Evolutionary conservation across 345 rosid species (phyloP).

Genomic region (Populus deltoides): DNA sequence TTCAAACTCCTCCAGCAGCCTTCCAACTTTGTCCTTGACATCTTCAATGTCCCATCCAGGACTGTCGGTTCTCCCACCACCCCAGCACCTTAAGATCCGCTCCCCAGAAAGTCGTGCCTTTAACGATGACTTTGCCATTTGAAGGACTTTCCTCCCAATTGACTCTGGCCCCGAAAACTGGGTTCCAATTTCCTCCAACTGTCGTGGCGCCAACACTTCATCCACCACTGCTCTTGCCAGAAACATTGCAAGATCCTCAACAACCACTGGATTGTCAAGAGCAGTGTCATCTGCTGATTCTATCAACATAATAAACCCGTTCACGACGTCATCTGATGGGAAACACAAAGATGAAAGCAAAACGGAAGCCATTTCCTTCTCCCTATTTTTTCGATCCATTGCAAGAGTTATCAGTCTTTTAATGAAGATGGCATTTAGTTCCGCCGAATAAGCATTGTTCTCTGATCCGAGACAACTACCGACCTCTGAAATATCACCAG

Average conservation of each 20-base stretch:
- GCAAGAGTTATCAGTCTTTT: slow-evolving; percentile 72
- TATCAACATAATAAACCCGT: slow-evolving; percentile 62
- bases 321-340: slow-evolving; percentile 62
- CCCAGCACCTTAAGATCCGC: slow-evolving; percentile 83
- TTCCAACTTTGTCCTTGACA: slow-evolving; percentile 65
- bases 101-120: slow-evolving; percentile 78
- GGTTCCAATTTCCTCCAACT: slow-evolving; percentile 58
- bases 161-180: slow-evolving; percentile 51
- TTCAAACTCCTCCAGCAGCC: slow-evolving; percentile 75
- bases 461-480: slow-evolving; percentile 58
- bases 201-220: slow-evolving; percentile 73
- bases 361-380: slow-evolving; percentile 89
- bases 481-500: slow-evolving; percentile 67
- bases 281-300: slow-evolving; percentile 86
- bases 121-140: slow-evolving; percentile 68
- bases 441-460: slow-evolving; percentile 34
- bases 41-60: slow-evolving; percentile 71
- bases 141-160: slow-evolving; percentile 57
- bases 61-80: slow-evolving; percentile 61
- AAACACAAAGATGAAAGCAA: slow-evolving; percentile 64
- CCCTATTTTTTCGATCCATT: slow-evolving; percentile 84
- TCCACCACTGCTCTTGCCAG: slow-evolving; percentile 79
- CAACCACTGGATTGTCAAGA: slow-evolving; percentile 69
- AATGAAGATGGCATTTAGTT: slow-evolving; percentile 66
- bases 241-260: slow-evolving; percentile 88